Evolutionary conservation across 148 eudicot species (phyloP).

Genomic region (Heliosperma pusillum): DNA sequence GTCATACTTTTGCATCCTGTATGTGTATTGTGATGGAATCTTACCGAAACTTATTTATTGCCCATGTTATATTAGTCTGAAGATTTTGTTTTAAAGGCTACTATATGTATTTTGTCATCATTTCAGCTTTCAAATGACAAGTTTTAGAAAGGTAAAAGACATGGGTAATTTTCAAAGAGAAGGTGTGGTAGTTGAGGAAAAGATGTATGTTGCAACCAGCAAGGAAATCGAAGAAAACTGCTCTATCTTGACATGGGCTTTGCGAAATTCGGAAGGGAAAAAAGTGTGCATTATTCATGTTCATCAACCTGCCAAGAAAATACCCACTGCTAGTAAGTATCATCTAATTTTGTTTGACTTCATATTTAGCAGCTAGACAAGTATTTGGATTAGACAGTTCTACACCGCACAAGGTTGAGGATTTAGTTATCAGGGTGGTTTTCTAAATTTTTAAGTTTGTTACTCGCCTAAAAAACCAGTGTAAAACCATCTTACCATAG

Average conservation of each 20-base stretch:
- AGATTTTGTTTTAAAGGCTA: no score
- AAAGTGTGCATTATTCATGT: constrained; percentile 35
- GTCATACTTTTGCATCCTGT: background rate
- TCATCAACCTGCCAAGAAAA: constrained; percentile 34
- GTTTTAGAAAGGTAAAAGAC: background rate
- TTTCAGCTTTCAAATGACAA: background rate
- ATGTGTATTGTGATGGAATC: background rate
- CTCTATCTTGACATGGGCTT: constrained; percentile 31
- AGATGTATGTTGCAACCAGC: constrained; percentile 38
- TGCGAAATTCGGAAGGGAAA: constrained; percentile 37
- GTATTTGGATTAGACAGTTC: background rate
- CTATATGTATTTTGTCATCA: background rate
- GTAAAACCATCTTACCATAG: background rate
- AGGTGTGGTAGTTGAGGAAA: constrained; percentile 28
- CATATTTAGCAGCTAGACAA: background rate
- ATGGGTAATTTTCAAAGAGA: background rate
- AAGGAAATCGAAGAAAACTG: constrained; percentile 32
- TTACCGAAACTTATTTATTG: background rate
- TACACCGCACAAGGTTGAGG: background rate
- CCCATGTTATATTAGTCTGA: background rate
- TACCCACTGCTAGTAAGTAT: constrained; percentile 33
- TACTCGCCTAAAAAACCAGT: background rate
- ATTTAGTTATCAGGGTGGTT: background rate
- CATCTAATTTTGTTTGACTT: background rate
- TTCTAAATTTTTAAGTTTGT: background rate